Conservation (phyloP, 257 asterid species). For the Perilla frutescens region DNA sequence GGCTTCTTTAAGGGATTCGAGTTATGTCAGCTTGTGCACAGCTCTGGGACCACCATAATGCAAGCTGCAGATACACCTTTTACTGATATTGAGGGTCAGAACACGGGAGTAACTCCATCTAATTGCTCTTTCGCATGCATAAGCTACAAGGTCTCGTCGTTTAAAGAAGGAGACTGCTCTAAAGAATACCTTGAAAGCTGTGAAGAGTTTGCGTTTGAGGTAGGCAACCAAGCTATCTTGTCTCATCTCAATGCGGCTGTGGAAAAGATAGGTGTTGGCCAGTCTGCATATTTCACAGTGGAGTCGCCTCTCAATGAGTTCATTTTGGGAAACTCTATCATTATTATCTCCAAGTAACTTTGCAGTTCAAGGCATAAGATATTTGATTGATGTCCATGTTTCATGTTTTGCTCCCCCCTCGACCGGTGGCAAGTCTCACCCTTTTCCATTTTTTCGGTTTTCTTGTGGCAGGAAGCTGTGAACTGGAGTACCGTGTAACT, state of each 20-base stretch:
- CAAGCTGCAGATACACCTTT: conserved; percentile 31
- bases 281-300: conserved; percentile 66
- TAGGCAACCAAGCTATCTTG: conserved; percentile 75
- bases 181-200: conserved; percentile 82
- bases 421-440: background rate
- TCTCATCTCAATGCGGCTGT: conserved; percentile 74
- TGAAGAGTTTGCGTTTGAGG: conserved; percentile 90
- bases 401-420: background rate
- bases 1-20: conserved; percentile 55
- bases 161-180: conserved; percentile 46
- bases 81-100: conserved; percentile 48
- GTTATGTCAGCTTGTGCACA: conserved; percentile 54
- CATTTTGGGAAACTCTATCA: conserved; percentile 59
- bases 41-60: conserved; percentile 35
- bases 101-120: conserved; percentile 59
- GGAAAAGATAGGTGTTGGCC: conserved; percentile 74
- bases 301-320: conserved; percentile 69
- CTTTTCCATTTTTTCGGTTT: conserved; percentile 1
- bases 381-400: background rate
- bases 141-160: conserved; percentile 65
- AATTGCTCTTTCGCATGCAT: conserved; percentile 73
- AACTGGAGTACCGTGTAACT: no score
- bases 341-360: conserved; percentile 66
- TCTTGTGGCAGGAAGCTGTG: conserved; percentile 58
- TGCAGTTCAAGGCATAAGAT: conserved; percentile 5